These are phyloP conservation scores for Scheffersomyces coipomensis DNA, from an alignment of 805 yeast species.

Conservation along the genomic window DNA sequence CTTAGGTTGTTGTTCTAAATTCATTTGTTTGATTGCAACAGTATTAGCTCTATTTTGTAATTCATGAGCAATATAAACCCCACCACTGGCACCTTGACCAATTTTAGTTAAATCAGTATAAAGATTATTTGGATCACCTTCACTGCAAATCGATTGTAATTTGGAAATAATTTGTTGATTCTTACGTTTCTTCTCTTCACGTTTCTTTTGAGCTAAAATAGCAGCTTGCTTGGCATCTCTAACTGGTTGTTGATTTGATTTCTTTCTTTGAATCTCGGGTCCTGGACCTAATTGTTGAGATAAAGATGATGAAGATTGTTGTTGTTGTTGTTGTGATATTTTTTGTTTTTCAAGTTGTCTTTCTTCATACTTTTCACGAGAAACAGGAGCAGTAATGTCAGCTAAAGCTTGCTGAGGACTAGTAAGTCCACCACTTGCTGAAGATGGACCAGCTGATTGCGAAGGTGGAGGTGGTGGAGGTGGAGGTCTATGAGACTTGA, in stretches of 20 bases:
- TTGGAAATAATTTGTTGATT: slow-evolving; percentile 72
- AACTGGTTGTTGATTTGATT: slow-evolving; percentile 35
- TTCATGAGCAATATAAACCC: slow-evolving; percentile 87
- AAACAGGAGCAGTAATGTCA: slow-evolving; percentile 8
- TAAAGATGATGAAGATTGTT: too few relatives aligned
- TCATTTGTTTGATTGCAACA: slow-evolving; percentile 97
- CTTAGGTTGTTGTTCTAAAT: slow-evolving; percentile 89
- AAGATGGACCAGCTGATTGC: slow-evolving; percentile 2
- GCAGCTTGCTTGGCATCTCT: slow-evolving; percentile 56
- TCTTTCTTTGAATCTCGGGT: slow-evolving; percentile 9
- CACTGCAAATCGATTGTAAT: slow-evolving; percentile 73
- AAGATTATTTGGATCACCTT: slow-evolving; percentile 75
- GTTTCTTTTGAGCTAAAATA: slow-evolving; percentile 58
- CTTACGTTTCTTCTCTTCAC: slow-evolving; percentile 73
- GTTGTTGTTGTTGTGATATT: slow-evolving; percentile 11
- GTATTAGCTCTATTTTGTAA: slow-evolving; percentile 44
- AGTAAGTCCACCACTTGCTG: slow-evolving; percentile 22
- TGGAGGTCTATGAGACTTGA: slow-evolving; percentile 37
- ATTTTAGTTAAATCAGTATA: slow-evolving; percentile 75
- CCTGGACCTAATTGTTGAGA: slow-evolving; percentile 7
- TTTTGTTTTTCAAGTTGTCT: slow-evolving; percentile 8
- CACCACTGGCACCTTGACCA: slow-evolving; percentile 99
- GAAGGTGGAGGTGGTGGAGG: slow-evolving; percentile 39
- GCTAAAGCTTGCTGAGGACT: slow-evolving; percentile 17
- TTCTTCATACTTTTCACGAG: slow-evolving; percentile 3